Percentiles rank a stretch among this genome's conserved stretches.
These are phyloP conservation scores for Alternaria sp. DNA, from an alignment of 2,329 filamentous ascomycete species.

Conservation along the genomic window DNA sequence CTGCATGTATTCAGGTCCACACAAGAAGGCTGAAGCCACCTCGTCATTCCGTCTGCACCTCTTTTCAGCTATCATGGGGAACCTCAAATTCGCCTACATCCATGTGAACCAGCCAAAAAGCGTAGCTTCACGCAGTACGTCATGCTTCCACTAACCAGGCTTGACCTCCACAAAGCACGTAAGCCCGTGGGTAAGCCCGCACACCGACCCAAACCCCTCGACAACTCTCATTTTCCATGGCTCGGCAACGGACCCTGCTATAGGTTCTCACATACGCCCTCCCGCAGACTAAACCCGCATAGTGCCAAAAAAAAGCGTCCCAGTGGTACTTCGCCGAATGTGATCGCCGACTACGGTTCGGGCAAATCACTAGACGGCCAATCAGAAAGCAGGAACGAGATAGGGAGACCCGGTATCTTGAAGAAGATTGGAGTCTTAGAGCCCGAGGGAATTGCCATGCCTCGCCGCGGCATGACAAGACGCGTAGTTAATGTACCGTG, in stretches of 20 bases:
- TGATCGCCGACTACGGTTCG: slow-evolving; percentile 32
- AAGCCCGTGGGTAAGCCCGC: background rate
- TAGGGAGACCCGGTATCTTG: background rate
- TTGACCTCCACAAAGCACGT: background rate
- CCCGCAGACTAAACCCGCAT: slow-evolving; percentile 16
- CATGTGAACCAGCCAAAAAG: slow-evolving; percentile 1
- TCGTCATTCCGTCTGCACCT: background rate
- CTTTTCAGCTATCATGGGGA: background rate
- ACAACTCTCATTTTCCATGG: slow-evolving; percentile 1
- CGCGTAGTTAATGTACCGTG: background rate
- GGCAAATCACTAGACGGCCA: slow-evolving; percentile 13
- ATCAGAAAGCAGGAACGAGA: slow-evolving; percentile 5
- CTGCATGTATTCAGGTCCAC: background rate
- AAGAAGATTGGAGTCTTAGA: slow-evolving; percentile 3
- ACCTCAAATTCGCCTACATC: slow-evolving; percentile 4
- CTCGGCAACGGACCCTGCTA: slow-evolving; percentile 15
- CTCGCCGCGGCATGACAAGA: background rate
- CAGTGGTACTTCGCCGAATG: slow-evolving; percentile 23
- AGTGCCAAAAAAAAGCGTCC: slow-evolving; percentile 6
- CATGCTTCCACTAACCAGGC: background rate
- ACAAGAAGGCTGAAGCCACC: background rate
- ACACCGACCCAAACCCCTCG: slow-evolving; percentile 11
- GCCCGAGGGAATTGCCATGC: background rate
- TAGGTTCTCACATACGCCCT: slow-evolving; percentile 22
- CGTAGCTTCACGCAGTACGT: slow-evolving; percentile 3